Evolutionary conservation across 164 flowering plant species (phyloP).

Genomic region (Chimonanthus praecox): DNA sequence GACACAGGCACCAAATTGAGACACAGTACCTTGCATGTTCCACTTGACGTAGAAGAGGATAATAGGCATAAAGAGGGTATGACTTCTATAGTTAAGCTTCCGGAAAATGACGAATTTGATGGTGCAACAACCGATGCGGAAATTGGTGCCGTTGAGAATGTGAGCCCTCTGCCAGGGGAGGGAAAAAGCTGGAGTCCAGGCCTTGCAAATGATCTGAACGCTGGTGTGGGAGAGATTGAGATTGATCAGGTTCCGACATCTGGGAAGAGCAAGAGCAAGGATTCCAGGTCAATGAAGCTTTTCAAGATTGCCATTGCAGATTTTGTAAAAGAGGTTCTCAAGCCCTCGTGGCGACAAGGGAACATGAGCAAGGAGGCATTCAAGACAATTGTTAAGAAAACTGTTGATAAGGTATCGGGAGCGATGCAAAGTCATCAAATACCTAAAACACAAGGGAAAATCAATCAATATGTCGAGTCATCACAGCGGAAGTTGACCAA

Average conservation of each 20-base stretch:
- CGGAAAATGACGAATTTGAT: slow-evolving; percentile 71
- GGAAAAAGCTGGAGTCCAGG: slow-evolving; percentile 27
- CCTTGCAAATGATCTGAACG: slow-evolving; percentile 33
- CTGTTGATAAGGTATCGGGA: slow-evolving; percentile 92
- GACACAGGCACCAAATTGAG: slow-evolving; percentile 30
- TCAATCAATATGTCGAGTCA: slow-evolving; percentile 79
- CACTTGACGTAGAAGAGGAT: slow-evolving; percentile 41
- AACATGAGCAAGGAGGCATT: slow-evolving; percentile 99
- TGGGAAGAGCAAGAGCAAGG: slow-evolving; percentile 61
- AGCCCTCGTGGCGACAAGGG: slow-evolving; percentile 98
- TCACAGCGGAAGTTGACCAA: slow-evolving; percentile 81
- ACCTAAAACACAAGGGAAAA: slow-evolving; percentile 83
- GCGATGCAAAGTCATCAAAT: slow-evolving; percentile 77
- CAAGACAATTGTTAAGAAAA: slow-evolving; percentile 95
- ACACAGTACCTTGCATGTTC: slow-evolving; percentile 32
- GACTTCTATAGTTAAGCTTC: slow-evolving; percentile 28
- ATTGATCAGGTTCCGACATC: slow-evolving; percentile 63
- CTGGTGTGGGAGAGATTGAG: slow-evolving; percentile 55
- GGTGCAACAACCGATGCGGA: slow-evolving; percentile 77
- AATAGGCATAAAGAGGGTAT: slow-evolving; percentile 35
- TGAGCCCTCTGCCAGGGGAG: slow-evolving; percentile 28
- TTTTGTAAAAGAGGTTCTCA: slow-evolving; percentile 90
- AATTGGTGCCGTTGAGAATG: slow-evolving; percentile 72
- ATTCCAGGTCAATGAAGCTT: slow-evolving; percentile 72
- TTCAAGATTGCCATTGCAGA: slow-evolving; percentile 76